These are phyloP conservation scores for Zymoseptoria crescenta DNA, from an alignment of 2,329 filamentous ascomycete genomes.

Conservation along the genomic window DNA sequence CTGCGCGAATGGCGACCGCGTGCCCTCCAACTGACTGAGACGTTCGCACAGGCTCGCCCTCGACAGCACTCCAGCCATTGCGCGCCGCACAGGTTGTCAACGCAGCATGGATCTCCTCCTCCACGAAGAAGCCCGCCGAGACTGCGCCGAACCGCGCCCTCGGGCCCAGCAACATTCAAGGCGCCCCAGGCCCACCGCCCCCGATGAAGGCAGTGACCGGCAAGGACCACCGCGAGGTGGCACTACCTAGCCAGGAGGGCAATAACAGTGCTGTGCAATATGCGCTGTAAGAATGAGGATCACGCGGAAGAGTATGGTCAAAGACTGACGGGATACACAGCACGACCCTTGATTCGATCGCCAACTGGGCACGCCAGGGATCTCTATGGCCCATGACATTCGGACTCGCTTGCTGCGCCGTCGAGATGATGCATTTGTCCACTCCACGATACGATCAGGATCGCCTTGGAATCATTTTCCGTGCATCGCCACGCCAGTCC, in stretches of 20 bases:
- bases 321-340: conserved; percentile 34
- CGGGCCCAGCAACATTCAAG: conserved; percentile 39
- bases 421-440: conserved; percentile 90
- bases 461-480: conserved; percentile 82
- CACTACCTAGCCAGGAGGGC: conserved; percentile 66
- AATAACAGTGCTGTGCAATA: conserved; percentile 79
- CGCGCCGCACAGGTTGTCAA: conserved; percentile 43
- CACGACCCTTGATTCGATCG: conserved; percentile 67
- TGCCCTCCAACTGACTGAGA: conserved; percentile 19
- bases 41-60: conserved; percentile 53
- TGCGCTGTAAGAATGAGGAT: conserved; percentile 60
- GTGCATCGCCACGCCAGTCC: conserved; percentile 76
- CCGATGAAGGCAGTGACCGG: conserved; percentile 42
- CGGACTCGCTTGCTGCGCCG: conserved; percentile 77
- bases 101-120: conserved; percentile 58
- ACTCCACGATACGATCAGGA: conserved; percentile 86
- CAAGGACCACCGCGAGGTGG: conserved; percentile 59
- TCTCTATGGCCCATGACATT: conserved; percentile 88
- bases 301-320: not conserved
- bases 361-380: conserved; percentile 77
- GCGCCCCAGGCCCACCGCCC: conserved; percentile 45
- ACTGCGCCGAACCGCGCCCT: conserved; percentile 28
- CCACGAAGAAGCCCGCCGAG: conserved; percentile 54
- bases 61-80: conserved; percentile 55
- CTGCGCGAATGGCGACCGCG: conserved; percentile 2